Evolutionary conservation across 2,329 filamentous ascomycete genomes (phyloP), one percentile per base, ranked within the genome.

Genomic region (Leptographium galeiforme): DNA sequence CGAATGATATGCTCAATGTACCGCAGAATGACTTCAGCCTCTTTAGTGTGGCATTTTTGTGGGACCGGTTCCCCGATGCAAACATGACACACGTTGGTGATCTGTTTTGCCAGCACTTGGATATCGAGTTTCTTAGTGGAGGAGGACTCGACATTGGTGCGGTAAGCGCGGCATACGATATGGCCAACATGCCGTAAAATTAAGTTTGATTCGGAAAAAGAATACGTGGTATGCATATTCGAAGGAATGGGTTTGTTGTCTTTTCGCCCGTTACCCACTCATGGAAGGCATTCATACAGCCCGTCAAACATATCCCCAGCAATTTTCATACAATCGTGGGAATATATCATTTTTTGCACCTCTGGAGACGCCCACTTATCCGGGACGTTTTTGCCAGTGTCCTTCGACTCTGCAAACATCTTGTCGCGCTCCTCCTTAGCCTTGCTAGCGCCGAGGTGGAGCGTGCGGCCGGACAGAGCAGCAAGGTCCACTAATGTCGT

Each of bases 311-410:
- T 67, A 45, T 79, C 74, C 48, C 66, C 66, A 0, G 78, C 74
- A 53, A 78, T 72, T 61, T 71, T 66, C 52, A 78, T 72, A 61
- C 79, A 82, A 64, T 84, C 81, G 61, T 81, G 73, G 10, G 75
- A 73, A 65, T 84, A 85, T 56, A 84, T 78, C 72, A 77, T 76
- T 64, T 75, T 73, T 66, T 85, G 82, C 40, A 85, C 78, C 60
- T 85, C 81, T 14, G 81, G 79, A 63, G 82, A 83, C 2, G 81
- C 79, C 82, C 82, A 85, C 68, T 84, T 84, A 67, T 85, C 82
- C 2, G 80, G 79, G 56, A 76, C 77, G 54, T 67, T 73, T 62
- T 72, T 75, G 62, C 61, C 70, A 58, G 68, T 62, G 34, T 10
- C 25, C 58, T 71, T 73, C 55, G 76, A 69, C 52, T 75, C 68